Percentiles rank a stretch among this genome's conserved stretches.
Evolutionary conservation across 257 asterid species (phyloP).

Genomic region (Jasminum sambac): DNA sequence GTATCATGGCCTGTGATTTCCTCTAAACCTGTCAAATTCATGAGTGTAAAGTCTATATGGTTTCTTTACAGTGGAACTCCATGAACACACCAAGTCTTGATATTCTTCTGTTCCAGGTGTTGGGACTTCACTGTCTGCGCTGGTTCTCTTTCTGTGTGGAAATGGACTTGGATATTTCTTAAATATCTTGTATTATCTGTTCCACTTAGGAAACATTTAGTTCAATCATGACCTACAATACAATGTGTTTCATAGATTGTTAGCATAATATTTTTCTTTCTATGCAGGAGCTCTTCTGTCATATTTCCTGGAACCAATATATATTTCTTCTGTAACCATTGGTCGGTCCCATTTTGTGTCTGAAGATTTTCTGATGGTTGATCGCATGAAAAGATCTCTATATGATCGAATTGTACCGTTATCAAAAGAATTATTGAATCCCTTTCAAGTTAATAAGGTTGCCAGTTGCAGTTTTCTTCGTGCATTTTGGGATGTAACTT

Average conservation of each 20-base stretch:
- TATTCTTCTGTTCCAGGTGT: background rate
- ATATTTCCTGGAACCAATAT: slow-evolving; percentile 72
- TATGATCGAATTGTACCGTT: slow-evolving; percentile 57
- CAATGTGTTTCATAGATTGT: background rate
- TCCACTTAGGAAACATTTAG: background rate
- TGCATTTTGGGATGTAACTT: slow-evolving; percentile 11
- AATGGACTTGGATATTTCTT: slow-evolving; percentile 14
- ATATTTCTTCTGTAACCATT: slow-evolving; percentile 65
- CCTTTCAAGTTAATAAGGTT: slow-evolving; percentile 77
- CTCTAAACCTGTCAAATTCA: slow-evolving; percentile 2
- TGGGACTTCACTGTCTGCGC: slow-evolving; percentile 10
- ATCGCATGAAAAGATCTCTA: slow-evolving; percentile 52
- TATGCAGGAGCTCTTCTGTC: slow-evolving; percentile 83
- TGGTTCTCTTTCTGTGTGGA: slow-evolving; percentile 7
- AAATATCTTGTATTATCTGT: background rate
- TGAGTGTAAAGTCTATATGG: background rate
- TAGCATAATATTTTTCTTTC: slow-evolving; percentile 12
- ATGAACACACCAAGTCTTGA: background rate
- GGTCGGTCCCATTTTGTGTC: slow-evolving; percentile 51
- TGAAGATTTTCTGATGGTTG: slow-evolving; percentile 27
- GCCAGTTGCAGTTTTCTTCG: background rate
- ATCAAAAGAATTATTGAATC: slow-evolving; percentile 55
- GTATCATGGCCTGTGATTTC: slow-evolving; percentile 10
- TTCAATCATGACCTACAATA: background rate
- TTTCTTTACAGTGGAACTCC: background rate